Percentiles rank a stretch among this genome's conserved stretches.
Conservation (phyloP, 2,329 filamentous ascomycete species). For the Beauveria bassiana region DNA sequence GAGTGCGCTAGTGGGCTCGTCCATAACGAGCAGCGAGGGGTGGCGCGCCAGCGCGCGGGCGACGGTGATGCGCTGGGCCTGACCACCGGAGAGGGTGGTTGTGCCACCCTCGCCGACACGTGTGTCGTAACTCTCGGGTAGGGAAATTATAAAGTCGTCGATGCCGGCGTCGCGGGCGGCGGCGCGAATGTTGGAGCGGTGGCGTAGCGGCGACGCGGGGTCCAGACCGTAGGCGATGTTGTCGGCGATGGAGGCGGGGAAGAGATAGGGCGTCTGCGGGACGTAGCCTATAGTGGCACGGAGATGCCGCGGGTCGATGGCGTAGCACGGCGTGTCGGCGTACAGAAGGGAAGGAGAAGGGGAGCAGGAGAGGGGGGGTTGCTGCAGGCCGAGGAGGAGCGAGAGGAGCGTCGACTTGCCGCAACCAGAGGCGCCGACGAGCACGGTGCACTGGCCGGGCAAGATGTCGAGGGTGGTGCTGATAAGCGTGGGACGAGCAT, state of each 20-base stretch:
- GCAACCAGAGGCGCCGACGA: slow-evolving; percentile 80
- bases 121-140: slow-evolving; percentile 56
- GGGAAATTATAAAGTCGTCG: slow-evolving; percentile 65
- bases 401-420: slow-evolving; percentile 82
- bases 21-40: slow-evolving; percentile 68
- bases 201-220: slow-evolving; percentile 42
- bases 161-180: slow-evolving; percentile 57
- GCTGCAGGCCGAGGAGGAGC: slow-evolving; percentile 61
- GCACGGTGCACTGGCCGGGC: slow-evolving; percentile 59
- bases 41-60: slow-evolving; percentile 67
- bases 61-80: slow-evolving; percentile 74
- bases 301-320: slow-evolving; percentile 52
- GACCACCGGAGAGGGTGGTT: slow-evolving; percentile 63
- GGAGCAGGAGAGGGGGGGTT: slow-evolving; percentile 31
- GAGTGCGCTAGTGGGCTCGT: slow-evolving; percentile 79
- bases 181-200: slow-evolving; percentile 33
- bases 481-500: slow-evolving; percentile 44
- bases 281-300: slow-evolving; percentile 60
- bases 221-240: slow-evolving; percentile 79
- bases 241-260: slow-evolving; percentile 65
- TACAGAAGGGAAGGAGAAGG: slow-evolving; percentile 43
- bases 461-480: slow-evolving; percentile 59
- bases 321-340: slow-evolving; percentile 45
- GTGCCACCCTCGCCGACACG: slow-evolving; percentile 57
- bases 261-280: slow-evolving; percentile 64